Evolutionary conservation across 306 rosid genomes (phyloP), one percentile per base, ranked within the genome.

Genomic region (Vigna hirtella): DNA sequence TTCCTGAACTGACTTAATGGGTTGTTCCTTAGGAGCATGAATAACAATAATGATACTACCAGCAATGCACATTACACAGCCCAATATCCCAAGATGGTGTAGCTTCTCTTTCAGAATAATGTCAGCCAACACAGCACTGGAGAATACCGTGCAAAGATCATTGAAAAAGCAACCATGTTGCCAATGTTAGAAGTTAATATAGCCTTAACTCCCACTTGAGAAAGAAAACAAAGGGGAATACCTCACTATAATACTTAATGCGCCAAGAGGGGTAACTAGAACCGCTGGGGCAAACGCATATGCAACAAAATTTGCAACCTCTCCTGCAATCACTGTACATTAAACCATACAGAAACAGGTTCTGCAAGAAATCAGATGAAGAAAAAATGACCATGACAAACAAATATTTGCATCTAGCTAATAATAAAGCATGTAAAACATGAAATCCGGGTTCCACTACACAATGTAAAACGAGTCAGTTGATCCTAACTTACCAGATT

Each of bases 261-360:
- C 98, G n/a, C 98, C 98, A 11, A 93, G 96, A 40, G 98, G 98
- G 30, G 98, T 91, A 70, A 93, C 98, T 17, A 93, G 91, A 57
- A 93, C 89, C 30, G 97, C 97, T 2, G 98, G 98, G 65, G 98
- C 93, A 88, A 91, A 93, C 42, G 97, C 98, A 79, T 93, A 93
- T 0, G 98, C 98, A 74, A 86, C 75, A 69, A 93, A 93, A 73
- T 93, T 93, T 58, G 97, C 97, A 70, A 86, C 74, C 87, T 91
- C 97, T 72, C 98, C 98, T 42, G 87, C 91, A 83, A 93, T 83
- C 98, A 93, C 98, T 93, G 85, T 61, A 88, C 82, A 71, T 86
- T 55, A 86, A 72, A 83, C 78, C 78, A 82, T 24, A 86, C 47
- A 79, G 84, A 70, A 87, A 85, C n/a, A 85, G 55, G 65, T 83